Evolutionary conservation across 768 basidiomycete genomes (phyloP), one percentile per base, ranked within the genome.

Genomic region (Asterophora parasitica): DNA sequence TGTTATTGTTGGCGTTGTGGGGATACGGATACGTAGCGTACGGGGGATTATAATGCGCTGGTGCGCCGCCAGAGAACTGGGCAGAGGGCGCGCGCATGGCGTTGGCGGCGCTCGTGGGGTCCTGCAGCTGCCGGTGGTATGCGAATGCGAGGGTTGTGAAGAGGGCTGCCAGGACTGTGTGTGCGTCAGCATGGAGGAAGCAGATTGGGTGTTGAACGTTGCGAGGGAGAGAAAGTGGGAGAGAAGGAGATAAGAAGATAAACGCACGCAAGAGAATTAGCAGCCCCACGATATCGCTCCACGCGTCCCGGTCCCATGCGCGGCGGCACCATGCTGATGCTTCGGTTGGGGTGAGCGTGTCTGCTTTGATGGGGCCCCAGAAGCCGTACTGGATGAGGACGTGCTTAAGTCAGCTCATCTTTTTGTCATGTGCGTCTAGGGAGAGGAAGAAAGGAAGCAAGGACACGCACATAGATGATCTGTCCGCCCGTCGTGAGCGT

Each of bases 101-200:
- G 60, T 84, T 83, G 44, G 66, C 75, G 32, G 72, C 63, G 52
- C 78, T 78, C 3, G 75, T 63, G 1, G 90, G 89, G 62, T 90
- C 84, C 28, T 82, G 74, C 1, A 81, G 59, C 65, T 93, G 90
- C 17, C 83, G 82, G 59, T 85, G 82, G 70, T 83, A 93, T 11
- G 75, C 72, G 61, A 85, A 85, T 2, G 82, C 78, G 55, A 88
- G 57, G 40, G 74, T 53, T n/a, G 78, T 75, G 72, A 90, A 88
- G 50, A 91, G 61, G 31, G 70, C 54, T 36, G 75, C 72, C 39
- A 86, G 56, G 40, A 80, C 83, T 87, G 55, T 8, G 38, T 1
- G 2, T 3, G 30, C 9, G 30, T 31, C 12, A 10, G 8, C 28
- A 10, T 30, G n/a, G n/a, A n/a, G n/a, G n/a, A n/a, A n/a, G n/a